Evolutionary conservation across 176 grass and related monocot genomes (phyloP).

Genomic region (Tuctoria greenei): DNA sequence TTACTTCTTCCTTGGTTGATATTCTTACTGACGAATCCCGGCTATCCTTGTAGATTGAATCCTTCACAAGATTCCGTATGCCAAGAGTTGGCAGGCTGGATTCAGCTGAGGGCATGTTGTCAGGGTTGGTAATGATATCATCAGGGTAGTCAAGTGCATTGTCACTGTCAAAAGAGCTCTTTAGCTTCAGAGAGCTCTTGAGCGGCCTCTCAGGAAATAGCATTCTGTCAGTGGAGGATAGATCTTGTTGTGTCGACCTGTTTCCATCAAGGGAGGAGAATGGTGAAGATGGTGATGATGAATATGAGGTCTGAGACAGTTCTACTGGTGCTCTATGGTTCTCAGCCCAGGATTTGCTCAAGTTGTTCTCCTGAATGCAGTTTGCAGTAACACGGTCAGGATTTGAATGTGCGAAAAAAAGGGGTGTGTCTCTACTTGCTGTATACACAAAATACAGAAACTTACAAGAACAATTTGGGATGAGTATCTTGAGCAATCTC

Average conservation of each 20-base stretch:
- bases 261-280: slow-evolving; percentile 88
- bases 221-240: slow-evolving; percentile 60
- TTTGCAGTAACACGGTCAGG: slow-evolving; percentile 25
- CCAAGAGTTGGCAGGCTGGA: slow-evolving; percentile 42
- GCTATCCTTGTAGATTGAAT: slow-evolving; percentile 73
- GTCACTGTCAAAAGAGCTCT: slow-evolving; percentile 55
- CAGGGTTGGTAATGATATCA: slow-evolving; percentile 21
- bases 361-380: slow-evolving; percentile 69
- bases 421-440: neutral
- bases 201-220: slow-evolving; percentile 61
- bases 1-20: slow-evolving; percentile 50
- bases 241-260: slow-evolving; percentile 74
- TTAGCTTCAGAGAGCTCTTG: slow-evolving; percentile 66
- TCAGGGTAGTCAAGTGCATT: slow-evolving; percentile 31
- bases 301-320: slow-evolving; percentile 58
- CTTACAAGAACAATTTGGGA: slow-evolving; percentile 67
- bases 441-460: slow-evolving; percentile 13
- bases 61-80: slow-evolving; percentile 82
- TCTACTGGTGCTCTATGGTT: slow-evolving; percentile 64
- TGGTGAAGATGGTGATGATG: slow-evolving; percentile 80
- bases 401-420: slow-evolving; percentile 1
- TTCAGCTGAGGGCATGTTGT: slow-evolving; percentile 24
- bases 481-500: slow-evolving; percentile 50
- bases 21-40: slow-evolving; percentile 59
- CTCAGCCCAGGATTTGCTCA: slow-evolving; percentile 67